Base-by-base conservation (phyloP, 2,329 filamentous ascomycete genomes). In the Cryphonectria carpinicola region DNA sequence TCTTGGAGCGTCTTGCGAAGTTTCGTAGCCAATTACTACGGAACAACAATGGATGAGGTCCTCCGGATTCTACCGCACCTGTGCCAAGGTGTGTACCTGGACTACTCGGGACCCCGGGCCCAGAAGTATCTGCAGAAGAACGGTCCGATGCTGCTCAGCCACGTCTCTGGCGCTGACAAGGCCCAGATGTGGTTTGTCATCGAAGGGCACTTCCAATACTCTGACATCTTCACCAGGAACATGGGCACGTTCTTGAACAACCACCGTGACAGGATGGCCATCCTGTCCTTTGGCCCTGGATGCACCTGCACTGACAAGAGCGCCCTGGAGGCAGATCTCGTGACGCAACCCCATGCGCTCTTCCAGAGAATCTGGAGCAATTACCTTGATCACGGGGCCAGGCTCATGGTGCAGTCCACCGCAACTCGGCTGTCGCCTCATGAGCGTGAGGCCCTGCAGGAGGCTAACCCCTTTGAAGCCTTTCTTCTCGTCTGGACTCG, bases 101-200 rank as follows among this genome's bases (percentile, higher is more conserved):
- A 61, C 19, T 61, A 13, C 8, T 61, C 58, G 8, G 58, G 58
- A 14, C 17, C 35, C 1, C 8, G 39, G 17, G 58, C 32, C 19
- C 32, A 14, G 4, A 35, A 25, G 4, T 61, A 39, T 13, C 35
- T 39, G 17, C 28, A 22, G 19, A 19, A 61, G 3, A 61, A 61
- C 32, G 35, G 19, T 5, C 8, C 17, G 6, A 39, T 61, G 58
- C 58, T 61, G 32, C 58, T 61, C 32, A 61, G 32, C 58, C 35
- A 61, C 32, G 19, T 61, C 6, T n/a, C 58, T 61, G 58, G 58
- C 11, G 58, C 58, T 10, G 58, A 61, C 58, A 61, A 39, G 35
- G 58, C 58, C 8, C 58, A 61, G 28, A 11, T 61, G 8, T 61
- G 58, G 58, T 61, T 61, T 39, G 58, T 61, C 19, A 61, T 61